Evolutionary conservation across 2,329 filamentous ascomycete species (phyloP).

Genomic region (Fusarium pininemorale): DNA sequence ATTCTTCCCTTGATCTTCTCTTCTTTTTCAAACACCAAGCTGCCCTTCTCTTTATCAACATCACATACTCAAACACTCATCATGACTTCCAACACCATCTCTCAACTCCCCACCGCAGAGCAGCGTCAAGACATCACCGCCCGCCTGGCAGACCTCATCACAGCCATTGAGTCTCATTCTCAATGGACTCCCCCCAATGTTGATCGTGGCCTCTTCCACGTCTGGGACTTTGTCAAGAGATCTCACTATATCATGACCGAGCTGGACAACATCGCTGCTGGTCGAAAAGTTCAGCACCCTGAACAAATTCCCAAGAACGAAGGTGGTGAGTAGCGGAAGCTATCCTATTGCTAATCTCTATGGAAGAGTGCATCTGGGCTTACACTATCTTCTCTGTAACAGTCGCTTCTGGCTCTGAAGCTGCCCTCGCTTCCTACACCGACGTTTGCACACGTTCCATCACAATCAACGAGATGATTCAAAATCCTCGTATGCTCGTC

Average conservation of each 20-base stretch:
- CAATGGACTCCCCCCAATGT: conserved; percentile 40
- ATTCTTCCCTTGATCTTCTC: not conserved
- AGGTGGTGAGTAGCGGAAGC: conserved; percentile 40
- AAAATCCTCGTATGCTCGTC: conserved; percentile 42
- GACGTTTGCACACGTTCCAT: conserved; percentile 46
- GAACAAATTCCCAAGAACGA: conserved; percentile 47
- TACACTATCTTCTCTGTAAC: not conserved
- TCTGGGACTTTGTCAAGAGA: conserved; percentile 54
- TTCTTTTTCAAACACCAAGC: not conserved
- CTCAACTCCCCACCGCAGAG: conserved; percentile 36
- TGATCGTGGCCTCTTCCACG: conserved; percentile 48
- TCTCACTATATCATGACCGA: conserved; percentile 54
- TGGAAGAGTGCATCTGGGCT: not conserved
- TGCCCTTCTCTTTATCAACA: not conserved
- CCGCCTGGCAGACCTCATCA: conserved; percentile 42
- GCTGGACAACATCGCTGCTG: conserved; percentile 51
- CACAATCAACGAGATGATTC: conserved; percentile 47
- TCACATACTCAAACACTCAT: not conserved
- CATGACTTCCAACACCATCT: conserved; percentile 29
- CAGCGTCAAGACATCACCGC: conserved; percentile 40
- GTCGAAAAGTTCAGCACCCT: conserved; percentile 46
- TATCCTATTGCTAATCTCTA: not conserved
- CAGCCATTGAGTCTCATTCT: conserved; percentile 44
- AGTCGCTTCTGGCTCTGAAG: conserved; percentile 33
- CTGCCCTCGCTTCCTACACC: conserved; percentile 40